A percentile compares a stretch with the other conserved stretches of the same genome.
phyloP scores from a whole-genome alignment of 2,329 filamentous ascomycete genomes.

The Trichophyton rubrum region DNA sequence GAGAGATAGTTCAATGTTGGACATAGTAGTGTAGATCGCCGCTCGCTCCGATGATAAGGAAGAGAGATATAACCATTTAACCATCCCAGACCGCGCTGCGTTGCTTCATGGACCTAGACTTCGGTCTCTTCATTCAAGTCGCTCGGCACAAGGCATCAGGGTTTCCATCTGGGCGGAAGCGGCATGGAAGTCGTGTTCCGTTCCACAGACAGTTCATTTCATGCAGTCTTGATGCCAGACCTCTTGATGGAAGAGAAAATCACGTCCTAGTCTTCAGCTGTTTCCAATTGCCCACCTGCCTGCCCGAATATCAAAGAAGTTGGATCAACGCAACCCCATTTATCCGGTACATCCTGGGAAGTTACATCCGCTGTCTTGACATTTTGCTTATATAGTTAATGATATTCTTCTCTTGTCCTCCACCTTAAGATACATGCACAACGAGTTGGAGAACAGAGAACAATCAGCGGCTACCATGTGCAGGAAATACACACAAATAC shows the following conservation, averaged over 20 bases:
- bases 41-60: background rate
- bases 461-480: background rate
- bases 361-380: background rate
- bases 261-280: too few species aligned
- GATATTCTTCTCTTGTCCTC: too few species aligned
- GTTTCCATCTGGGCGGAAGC: conserved; percentile 2
- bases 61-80: background rate
- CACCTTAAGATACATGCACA: background rate
- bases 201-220: conserved; percentile 1
- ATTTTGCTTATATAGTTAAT: background rate
- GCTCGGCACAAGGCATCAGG: background rate
- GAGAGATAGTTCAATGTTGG: background rate
- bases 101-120: background rate
- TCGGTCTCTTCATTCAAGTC: background rate
- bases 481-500: background rate
- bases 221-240: background rate
- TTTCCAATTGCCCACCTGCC: too few species aligned
- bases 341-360: background rate
- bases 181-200: background rate
- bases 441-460: background rate
- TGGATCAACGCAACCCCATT: background rate
- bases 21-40: background rate
- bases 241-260: background rate
- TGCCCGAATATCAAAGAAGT: background rate
- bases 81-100: too few species aligned